Evolutionary conservation across 257 asterid genomes (phyloP).

Genomic region (Knoxia roxburghii): DNA sequence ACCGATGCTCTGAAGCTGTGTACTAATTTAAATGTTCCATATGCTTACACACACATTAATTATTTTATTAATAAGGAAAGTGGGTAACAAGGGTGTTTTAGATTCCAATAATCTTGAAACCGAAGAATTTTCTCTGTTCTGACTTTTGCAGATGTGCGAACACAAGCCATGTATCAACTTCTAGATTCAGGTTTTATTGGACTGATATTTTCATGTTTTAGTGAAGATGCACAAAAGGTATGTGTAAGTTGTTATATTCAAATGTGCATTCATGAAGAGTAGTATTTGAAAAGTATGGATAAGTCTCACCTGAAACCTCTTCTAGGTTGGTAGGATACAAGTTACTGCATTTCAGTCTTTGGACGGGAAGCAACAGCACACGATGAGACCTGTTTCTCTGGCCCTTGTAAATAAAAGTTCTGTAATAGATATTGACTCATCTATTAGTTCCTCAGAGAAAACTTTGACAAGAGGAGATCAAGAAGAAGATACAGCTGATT

Average conservation of each 20-base stretch:
- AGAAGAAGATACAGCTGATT: constrained; percentile 78
- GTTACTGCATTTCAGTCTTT: constrained; percentile 91
- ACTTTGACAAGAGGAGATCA: constrained; percentile 36
- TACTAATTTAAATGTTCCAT: too few species aligned
- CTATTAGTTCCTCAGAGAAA: constrained; percentile 65
- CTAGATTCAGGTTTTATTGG: constrained; percentile 98
- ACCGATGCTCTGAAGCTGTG: background rate
- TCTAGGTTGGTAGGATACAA: constrained; percentile 95
- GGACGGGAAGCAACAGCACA: constrained; percentile 84
- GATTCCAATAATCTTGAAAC: background rate
- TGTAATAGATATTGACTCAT: constrained; percentile 59
- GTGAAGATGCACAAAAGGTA: constrained; percentile 98
- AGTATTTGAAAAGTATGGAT: constrained; percentile 11
- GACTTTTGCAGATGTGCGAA: constrained; percentile 74
- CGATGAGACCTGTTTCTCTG: constrained; percentile 55
- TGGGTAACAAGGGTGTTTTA: background rate
- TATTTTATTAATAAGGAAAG: too few species aligned
- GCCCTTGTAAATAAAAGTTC: constrained; percentile 47
- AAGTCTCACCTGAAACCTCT: constrained; percentile 18
- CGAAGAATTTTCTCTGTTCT: constrained; percentile 12
- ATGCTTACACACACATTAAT: background rate
- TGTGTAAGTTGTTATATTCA: constrained; percentile 15
- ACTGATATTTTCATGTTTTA: constrained; percentile 93
- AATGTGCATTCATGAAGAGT: constrained; percentile 18
- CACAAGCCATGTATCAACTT: constrained; percentile 98